Percentiles rank a stretch among this genome's conserved stretches.
These are phyloP conservation scores for Gossypium mustelinum DNA, from an alignment of 345 rosid genomes.

Conservation along the genomic window DNA sequence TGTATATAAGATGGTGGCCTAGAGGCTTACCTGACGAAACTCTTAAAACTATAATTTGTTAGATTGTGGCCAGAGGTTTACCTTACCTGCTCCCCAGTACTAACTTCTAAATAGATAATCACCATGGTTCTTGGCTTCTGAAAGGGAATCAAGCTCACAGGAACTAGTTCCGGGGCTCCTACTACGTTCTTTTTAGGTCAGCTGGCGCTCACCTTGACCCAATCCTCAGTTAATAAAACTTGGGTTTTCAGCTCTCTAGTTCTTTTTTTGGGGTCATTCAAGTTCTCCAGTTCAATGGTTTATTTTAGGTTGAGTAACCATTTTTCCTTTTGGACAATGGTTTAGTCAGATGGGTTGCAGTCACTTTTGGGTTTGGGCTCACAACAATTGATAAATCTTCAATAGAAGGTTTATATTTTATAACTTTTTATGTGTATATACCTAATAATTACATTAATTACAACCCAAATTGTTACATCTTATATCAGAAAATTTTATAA, in stretches of 20 bases:
- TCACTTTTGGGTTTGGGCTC: too few relatives aligned
- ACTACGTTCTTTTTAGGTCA: not conserved
- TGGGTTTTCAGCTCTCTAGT: not conserved
- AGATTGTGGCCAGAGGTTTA: too few relatives aligned
- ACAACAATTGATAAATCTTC: too few relatives aligned
- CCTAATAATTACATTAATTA: too few relatives aligned
- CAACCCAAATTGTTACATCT: too few relatives aligned
- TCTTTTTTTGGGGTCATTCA: too few relatives aligned
- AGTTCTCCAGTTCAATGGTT: not conserved
- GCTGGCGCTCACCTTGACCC: not conserved
- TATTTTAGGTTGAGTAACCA: not conserved
- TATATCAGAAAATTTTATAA: too few relatives aligned
- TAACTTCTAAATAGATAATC: too few relatives aligned
- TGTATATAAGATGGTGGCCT: not conserved
- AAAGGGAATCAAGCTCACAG: not conserved
- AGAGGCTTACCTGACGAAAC: not conserved
- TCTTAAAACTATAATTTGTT: not conserved
- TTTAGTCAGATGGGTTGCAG: not conserved
- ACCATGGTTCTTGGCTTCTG: not conserved
- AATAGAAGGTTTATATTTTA: too few relatives aligned
- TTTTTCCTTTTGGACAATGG: not conserved
- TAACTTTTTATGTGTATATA: too few relatives aligned
- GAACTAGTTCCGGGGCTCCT: not conserved
- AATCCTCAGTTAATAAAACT: constrained; percentile 2
- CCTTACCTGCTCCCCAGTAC: too few relatives aligned